phyloP scores from a whole-genome alignment of 495 filamentous ascomycete genomes.

The Xylaria telfairii region DNA sequence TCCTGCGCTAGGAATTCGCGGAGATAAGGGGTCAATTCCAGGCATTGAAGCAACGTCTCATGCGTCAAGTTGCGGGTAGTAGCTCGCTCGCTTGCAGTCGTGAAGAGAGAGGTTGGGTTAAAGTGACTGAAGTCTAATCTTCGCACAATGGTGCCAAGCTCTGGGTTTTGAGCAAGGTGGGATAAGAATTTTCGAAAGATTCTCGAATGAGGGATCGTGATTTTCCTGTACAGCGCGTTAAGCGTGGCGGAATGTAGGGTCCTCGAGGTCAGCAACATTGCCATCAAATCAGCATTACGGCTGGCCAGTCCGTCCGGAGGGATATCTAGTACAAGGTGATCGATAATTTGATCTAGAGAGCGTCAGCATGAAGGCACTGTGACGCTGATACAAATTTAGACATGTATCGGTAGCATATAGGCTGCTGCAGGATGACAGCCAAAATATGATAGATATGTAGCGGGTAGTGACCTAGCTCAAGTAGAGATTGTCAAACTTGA shows the following conservation, averaged over 20 bases:
- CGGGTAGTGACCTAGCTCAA: not conserved
- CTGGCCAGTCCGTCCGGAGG: conserved; percentile 79
- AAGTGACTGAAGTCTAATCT: conserved; percentile 89
- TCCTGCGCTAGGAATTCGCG: conserved; percentile 85
- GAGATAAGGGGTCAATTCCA: conserved; percentile 77
- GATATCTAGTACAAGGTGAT: conserved; percentile 73
- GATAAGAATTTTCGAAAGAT: conserved; percentile 86
- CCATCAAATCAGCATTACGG: conserved; percentile 82
- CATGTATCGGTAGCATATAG: conserved; percentile 14
- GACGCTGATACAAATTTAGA: not conserved
- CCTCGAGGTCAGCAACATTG: conserved; percentile 76
- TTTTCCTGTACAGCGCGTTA: conserved; percentile 77
- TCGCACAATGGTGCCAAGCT: conserved; percentile 78
- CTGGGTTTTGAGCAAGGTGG: conserved; percentile 70
- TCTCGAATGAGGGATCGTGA: conserved; percentile 85
- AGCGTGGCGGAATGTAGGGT: conserved; percentile 79
- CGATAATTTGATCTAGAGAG: conserved; percentile 70
- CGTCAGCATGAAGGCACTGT: not conserved
- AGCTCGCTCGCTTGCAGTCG: conserved; percentile 78
- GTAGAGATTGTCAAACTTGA: not conserved
- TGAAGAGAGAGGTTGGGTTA: conserved; percentile 80
- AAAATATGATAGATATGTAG: not conserved
- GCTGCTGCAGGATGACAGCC: not conserved
- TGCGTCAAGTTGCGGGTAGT: conserved; percentile 84
- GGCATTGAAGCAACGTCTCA: conserved; percentile 74